Conservation (phyloP, 192 early-diverging fungal species). For the Coemansia sp. region DNA sequence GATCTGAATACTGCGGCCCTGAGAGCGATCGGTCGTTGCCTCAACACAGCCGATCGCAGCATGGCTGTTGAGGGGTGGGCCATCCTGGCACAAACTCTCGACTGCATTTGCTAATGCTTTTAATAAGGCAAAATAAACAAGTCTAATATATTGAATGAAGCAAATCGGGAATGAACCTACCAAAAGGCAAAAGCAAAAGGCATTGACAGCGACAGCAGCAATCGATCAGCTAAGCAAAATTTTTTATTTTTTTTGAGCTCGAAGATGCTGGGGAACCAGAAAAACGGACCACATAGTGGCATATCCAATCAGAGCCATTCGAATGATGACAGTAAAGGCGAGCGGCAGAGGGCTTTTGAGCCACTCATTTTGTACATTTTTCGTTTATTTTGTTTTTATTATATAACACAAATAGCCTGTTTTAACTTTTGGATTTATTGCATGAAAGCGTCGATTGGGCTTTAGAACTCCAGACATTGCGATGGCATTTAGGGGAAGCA, state of each 20-base stretch:
- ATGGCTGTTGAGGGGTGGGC: not conserved
- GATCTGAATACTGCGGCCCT: not conserved
- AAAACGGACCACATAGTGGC: too few relatives aligned
- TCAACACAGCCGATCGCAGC: not conserved
- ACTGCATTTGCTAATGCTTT: conserved; percentile 24
- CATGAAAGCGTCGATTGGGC: too few relatives aligned
- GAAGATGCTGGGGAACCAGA: too few relatives aligned
- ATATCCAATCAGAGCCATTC: too few relatives aligned
- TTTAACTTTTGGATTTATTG: too few relatives aligned
- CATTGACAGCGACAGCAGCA: not conserved
- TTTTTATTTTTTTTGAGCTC: not conserved
- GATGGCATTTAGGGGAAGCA: conserved; percentile 46
- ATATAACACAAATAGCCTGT: too few relatives aligned
- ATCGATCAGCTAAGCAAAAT: not conserved
- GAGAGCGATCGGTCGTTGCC: not conserved
- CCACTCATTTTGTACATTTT: too few relatives aligned
- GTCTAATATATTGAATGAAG: not conserved
- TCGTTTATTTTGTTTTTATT: too few relatives aligned
- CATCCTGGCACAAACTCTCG: conserved; percentile 27
- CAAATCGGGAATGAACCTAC: not conserved
- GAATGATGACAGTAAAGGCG: too few relatives aligned
- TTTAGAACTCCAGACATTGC: not conserved
- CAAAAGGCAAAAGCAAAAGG: not conserved
- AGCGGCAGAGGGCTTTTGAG: too few relatives aligned
- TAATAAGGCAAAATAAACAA: conserved; percentile 1